Base-by-base conservation (phyloP, 306 rosid species). In the Glycine tomentella region DNA sequence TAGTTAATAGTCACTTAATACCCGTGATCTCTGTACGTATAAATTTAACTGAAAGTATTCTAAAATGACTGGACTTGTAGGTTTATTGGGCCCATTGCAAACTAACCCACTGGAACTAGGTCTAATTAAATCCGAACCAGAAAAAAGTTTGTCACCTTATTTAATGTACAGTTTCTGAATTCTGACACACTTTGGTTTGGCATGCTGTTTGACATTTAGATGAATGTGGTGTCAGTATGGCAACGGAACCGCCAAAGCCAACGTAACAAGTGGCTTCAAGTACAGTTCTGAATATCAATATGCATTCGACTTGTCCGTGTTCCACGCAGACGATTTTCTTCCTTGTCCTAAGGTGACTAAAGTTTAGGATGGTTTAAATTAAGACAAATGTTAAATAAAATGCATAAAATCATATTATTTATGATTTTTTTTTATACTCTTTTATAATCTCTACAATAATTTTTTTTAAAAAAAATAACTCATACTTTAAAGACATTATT, bases 241-340 rank as follows among this genome's bases (percentile, higher is more conserved):
- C 7, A 63, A 5, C 4, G 17, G 34, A 63, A 63, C 69, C 2
- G 42, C 46, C 68, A 62, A 62, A 62, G n/a, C 15, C 15, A 31
- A 11, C 68, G 4, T 33, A 33, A 62, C 46, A 63, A 63, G 69
- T 63, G 69, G 46, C 69, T 62, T 63, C 45, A 34, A 36, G 69
- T 63, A 34, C 69, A 63, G 2, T 63, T 34, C 17, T 62, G 17
- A 33, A 33, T 57, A 16, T 7, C 1, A 6, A 6, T 42, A 42
- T 42, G 46, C 16, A 1, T 33, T 62, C 68, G 33, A 62, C 8
- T 33, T 36, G 69, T 0, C 46, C n/a, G 8, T 61, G 69, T 0
- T 20, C 45, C 17, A 63, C 5, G 0, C n/a, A 34, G 2, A 63
- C 44, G 14, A 62, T 31, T 63, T 63, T n/a, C n/a, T n/a, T 33